A percentile compares a stretch with the other conserved stretches of the same genome.
These are phyloP conservation scores for Silybum marianum DNA, from an alignment of 129 eudicot genomes.

Conservation along the genomic window DNA sequence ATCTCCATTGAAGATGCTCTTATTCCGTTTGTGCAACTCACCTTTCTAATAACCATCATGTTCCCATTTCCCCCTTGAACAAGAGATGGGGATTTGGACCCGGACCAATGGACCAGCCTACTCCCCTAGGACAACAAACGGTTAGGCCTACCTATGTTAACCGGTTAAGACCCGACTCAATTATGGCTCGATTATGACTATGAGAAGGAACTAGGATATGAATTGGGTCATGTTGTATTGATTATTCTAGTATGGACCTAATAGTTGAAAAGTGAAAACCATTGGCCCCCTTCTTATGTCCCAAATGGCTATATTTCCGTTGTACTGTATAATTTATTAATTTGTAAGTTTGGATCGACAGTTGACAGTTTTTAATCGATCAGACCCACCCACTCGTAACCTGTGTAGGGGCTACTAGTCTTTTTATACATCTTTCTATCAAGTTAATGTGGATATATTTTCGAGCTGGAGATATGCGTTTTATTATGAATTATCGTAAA, in stretches of 20 bases:
- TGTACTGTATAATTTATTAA: neutral
- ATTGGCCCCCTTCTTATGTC: neutral
- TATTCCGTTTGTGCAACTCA: neutral
- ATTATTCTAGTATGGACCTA: neutral
- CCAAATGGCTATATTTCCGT: neutral
- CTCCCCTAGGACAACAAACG: neutral
- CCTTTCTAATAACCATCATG: neutral
- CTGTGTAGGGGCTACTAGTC: neutral
- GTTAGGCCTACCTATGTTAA: neutral
- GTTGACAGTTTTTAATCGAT: neutral
- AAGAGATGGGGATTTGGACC: neutral
- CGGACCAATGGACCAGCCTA: neutral
- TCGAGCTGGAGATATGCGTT: neutral
- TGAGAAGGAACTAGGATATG: neutral
- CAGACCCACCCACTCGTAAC: neutral
- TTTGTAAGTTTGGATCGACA: neutral
- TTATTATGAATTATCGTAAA: neutral
- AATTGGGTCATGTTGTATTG: neutral
- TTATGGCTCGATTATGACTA: neutral
- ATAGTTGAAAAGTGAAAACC: neutral
- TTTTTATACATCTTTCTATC: neutral
- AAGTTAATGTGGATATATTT: neutral
- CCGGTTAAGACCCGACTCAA: neutral
- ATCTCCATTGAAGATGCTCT: too few species aligned
- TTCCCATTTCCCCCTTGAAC: neutral